Conservation (phyloP, 2,329 filamentous ascomycete species). For the Tolypocladium guangdongense region DNA sequence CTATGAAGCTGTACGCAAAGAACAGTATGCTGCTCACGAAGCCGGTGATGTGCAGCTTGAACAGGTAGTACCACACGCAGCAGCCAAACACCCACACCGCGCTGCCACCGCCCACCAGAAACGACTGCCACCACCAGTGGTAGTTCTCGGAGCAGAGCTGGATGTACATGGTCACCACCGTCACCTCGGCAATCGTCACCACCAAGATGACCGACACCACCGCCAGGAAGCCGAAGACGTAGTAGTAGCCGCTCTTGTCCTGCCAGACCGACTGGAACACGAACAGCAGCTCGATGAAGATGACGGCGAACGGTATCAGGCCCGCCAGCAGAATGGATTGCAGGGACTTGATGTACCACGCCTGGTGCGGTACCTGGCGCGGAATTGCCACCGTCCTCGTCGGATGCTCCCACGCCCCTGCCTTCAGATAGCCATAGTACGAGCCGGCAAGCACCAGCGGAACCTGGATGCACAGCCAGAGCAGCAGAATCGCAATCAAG, state of each 20-base stretch:
- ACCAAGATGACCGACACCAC: conserved; percentile 63
- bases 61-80: conserved; percentile 74
- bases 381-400: conserved; percentile 63
- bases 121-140: conserved; percentile 89
- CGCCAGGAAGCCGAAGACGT: conserved; percentile 77
- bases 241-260: conserved; percentile 86
- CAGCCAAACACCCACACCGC: conserved; percentile 75
- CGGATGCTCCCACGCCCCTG: conserved; percentile 66
- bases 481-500: conserved; percentile 56
- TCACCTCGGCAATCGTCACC: conserved; percentile 71
- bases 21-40: conserved; percentile 72
- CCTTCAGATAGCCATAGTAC: conserved; percentile 61
- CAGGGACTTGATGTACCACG: conserved; percentile 60
- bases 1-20: conserved; percentile 75
- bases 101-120: conserved; percentile 66
- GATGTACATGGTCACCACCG: conserved; percentile 71
- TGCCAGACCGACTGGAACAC: conserved; percentile 83
- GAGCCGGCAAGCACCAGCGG: conserved; percentile 74
- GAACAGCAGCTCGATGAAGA: conserved; percentile 80
- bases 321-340: conserved; percentile 62
- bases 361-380: conserved; percentile 62
- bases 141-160: conserved; percentile 80
- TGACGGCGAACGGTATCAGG: conserved; percentile 72
- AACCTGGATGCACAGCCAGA: conserved; percentile 81
- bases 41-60: conserved; percentile 69